A percentile compares a stretch with the other conserved stretches of the same genome.
phyloP scores from a whole-genome alignment of 2,329 filamentous ascomycete species.

The Penicillium sumatraense region DNA sequence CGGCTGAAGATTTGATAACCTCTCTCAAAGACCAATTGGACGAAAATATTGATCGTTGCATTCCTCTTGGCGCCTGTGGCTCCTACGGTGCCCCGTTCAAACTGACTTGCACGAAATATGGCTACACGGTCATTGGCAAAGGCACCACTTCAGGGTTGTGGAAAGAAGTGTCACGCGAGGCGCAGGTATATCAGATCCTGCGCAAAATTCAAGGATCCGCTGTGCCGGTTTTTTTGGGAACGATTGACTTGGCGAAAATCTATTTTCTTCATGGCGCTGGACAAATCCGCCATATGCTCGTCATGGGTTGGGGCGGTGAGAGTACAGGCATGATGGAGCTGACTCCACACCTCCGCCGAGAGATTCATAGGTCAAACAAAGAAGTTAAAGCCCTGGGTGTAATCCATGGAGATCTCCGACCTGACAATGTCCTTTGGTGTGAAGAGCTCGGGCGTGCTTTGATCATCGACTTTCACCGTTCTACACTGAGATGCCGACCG shows the following conservation, averaged over 20 bases:
- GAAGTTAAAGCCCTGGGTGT: slow-evolving; percentile 22
- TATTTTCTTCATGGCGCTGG: background rate
- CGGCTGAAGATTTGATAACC: background rate
- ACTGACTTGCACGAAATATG: background rate
- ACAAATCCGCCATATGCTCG: background rate
- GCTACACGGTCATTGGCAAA: background rate
- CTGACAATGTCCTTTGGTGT: slow-evolving; percentile 31
- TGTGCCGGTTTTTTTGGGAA: background rate
- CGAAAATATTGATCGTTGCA: background rate
- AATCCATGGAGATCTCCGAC: slow-evolving; percentile 24
- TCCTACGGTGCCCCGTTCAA: background rate
- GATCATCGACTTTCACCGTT: slow-evolving; percentile 31
- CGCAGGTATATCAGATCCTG: background rate
- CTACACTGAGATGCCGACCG: slow-evolving; percentile 15
- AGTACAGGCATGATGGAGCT: slow-evolving; percentile 8
- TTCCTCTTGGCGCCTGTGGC: background rate
- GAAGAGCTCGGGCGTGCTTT: slow-evolving; percentile 25
- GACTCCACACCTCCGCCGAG: background rate
- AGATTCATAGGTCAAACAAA: slow-evolving; percentile 8
- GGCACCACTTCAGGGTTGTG: background rate
- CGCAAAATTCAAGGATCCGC: slow-evolving; percentile 8
- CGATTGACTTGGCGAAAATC: background rate
- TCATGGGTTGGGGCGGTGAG: slow-evolving; percentile 11
- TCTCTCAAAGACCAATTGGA: background rate
- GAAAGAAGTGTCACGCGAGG: background rate